phyloP scores from a whole-genome alignment of 306 rosid species.

The Quercus agrifolia region DNA sequence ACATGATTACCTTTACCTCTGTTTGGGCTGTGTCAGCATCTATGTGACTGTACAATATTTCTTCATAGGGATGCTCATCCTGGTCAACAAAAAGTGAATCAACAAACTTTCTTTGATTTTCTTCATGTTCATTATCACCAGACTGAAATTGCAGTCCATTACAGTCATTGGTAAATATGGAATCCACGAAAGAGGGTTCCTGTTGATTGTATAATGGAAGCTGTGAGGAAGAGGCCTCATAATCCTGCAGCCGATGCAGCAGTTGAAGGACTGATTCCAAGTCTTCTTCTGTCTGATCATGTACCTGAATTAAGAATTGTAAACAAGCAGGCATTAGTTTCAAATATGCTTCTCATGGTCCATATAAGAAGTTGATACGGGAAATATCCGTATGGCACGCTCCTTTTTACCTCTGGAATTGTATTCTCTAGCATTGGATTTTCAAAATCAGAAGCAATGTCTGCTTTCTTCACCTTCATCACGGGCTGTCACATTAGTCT shows the following conservation, averaged over 20 bases:
- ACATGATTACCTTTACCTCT: constrained; percentile 35
- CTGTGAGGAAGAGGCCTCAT: background rate
- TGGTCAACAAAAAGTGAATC: background rate
- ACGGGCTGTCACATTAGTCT: background rate
- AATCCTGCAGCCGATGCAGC: background rate
- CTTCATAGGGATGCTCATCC: background rate
- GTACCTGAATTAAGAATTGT: constrained; percentile 19
- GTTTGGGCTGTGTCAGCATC: constrained; percentile 23
- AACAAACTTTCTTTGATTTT: background rate
- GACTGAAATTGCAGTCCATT: background rate
- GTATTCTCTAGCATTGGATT: background rate
- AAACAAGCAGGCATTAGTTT: constrained; percentile 1
- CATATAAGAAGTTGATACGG: background rate
- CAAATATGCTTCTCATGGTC: constrained; percentile 1
- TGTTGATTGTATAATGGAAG: background rate
- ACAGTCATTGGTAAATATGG: background rate
- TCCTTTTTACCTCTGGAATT: constrained; percentile 32
- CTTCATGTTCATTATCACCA: constrained; percentile 18
- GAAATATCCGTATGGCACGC: background rate
- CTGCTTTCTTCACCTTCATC: constrained; percentile 34
- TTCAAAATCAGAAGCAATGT: constrained; percentile 12
- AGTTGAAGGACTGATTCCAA: background rate
- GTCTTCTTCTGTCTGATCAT: background rate
- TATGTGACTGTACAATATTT: constrained; percentile 20
- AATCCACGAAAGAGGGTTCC: background rate